Base-by-base conservation (phyloP, 2,329 filamentous ascomycete species). In the Ophiostoma ips region DNA sequence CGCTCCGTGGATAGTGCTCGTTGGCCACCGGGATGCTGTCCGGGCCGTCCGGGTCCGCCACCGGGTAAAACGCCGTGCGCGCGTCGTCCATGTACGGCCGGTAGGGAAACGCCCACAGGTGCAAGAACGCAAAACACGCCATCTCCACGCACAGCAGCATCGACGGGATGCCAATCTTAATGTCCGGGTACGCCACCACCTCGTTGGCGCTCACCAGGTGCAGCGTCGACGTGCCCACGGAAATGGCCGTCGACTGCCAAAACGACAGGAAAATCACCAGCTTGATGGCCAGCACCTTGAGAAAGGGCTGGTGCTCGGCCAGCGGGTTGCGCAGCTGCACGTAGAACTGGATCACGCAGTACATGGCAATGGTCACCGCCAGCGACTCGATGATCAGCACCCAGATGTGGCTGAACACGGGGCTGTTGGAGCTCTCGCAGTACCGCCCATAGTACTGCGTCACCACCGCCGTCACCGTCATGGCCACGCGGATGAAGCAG, bases 261-360 rank as follows among this genome's bases (percentile, higher is more conserved):
- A 94, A 94, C 34, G 83, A 88, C 57, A 95, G 74, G 70, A 94
- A 94, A 60, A 94, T 87, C 60, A 94, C 87, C 28, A 94, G 73
- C 66, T 94, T 94, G 67, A 95, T 92, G 59, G 86, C 84, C 18
- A 87, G 62, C 24, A 94, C 80, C 65, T 94, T 94, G 56, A 90
- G 65, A 56, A 90, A 83, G 0, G 87, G 84, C 16, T 69, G 72
- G 61, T 94, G 77, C 49, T 81, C 74, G 8, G 73, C 71, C 24
- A 94, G 72, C 52, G 85, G 77, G 1, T 72, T 66, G 55, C 78
- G 80, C 43, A 92, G 71, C 63, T 94, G 86, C 30, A 84, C 64
- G 64, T 94, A 94, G 64, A 92, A 92, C 59, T 94, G 87, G 55
- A 94, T 81, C 40, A 95, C 66, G 62, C 84, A 89, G 68, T 85